Conservation (phyloP, 805 yeast genomes). For the Zygoascus bituminiphila region DNA sequence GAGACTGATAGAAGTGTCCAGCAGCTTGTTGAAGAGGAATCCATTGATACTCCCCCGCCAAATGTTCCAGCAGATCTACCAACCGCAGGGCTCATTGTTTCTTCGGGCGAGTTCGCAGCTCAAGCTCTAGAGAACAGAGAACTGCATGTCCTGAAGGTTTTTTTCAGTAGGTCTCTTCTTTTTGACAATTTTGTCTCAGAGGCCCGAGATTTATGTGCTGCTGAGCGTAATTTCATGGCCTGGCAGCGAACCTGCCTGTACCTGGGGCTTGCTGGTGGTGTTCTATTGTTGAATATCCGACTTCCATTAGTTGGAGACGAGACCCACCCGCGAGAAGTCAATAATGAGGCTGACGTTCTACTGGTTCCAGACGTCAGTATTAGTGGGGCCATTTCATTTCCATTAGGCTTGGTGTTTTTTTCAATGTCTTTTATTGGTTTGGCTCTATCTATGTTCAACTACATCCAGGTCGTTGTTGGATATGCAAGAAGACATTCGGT, state of each 20-base stretch:
- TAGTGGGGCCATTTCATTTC: neutral
- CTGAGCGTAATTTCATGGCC: slow-evolving; percentile 26
- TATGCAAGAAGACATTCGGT: slow-evolving; percentile 13
- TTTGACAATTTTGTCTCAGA: slow-evolving; percentile 25
- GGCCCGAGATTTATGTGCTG: slow-evolving; percentile 27
- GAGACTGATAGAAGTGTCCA: too few species aligned
- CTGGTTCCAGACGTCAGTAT: neutral
- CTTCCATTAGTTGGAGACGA: slow-evolving; percentile 9
- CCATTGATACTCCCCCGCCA: too few species aligned
- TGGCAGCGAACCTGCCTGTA: slow-evolving; percentile 17
- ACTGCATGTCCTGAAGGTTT: neutral
- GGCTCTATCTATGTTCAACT: slow-evolving; percentile 20
- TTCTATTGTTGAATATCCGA: slow-evolving; percentile 15
- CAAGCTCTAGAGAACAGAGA: neutral
- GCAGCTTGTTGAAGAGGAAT: too few species aligned
- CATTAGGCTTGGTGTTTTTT: slow-evolving; percentile 17
- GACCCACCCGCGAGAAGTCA: neutral
- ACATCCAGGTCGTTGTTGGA: slow-evolving; percentile 16
- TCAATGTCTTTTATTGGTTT: slow-evolving; percentile 16
- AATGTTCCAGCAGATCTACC: too few species aligned
- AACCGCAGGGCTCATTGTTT: too few species aligned
- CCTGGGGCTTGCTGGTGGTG: slow-evolving; percentile 22
- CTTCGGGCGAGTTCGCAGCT: neutral
- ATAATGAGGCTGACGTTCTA: neutral
- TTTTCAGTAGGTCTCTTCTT: slow-evolving; percentile 11